phyloP scores from a whole-genome alignment of 2,329 filamentous ascomycete species.

The Corynespora cassiicola region DNA sequence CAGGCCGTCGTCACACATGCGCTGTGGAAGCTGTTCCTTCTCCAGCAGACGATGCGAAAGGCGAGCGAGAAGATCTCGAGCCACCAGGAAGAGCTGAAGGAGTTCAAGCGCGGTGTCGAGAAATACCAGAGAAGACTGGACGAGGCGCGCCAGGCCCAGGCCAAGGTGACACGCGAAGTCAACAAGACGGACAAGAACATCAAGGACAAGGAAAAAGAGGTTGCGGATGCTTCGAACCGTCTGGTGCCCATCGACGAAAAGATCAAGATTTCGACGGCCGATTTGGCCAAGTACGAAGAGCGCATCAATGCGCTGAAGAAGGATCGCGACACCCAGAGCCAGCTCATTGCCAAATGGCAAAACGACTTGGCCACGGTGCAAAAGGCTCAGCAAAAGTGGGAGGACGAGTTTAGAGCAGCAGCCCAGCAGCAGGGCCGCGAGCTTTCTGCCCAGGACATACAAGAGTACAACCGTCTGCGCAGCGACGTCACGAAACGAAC shows the following conservation, averaged over 20 bases:
- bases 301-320: constrained; percentile 75
- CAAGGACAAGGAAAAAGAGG: constrained; percentile 81
- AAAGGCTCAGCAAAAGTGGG: constrained; percentile 87
- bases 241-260: constrained; percentile 93
- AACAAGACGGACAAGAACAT: constrained; percentile 84
- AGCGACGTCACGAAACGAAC: constrained; percentile 85
- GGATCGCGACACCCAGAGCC: constrained; percentile 75
- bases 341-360: constrained; percentile 73
- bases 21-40: constrained; percentile 95
- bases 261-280: constrained; percentile 74
- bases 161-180: constrained; percentile 76
- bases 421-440: constrained; percentile 87
- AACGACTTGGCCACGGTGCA: constrained; percentile 85
- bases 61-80: constrained; percentile 89
- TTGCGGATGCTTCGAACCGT: constrained; percentile 84
- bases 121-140: constrained; percentile 83
- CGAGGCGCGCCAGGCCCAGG: constrained; percentile 82
- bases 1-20: constrained; percentile 91
- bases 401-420: constrained; percentile 83
- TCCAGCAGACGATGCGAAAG: constrained; percentile 90
- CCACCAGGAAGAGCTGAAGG: constrained; percentile 93
- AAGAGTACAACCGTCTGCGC: constrained; percentile 85
- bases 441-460: constrained; percentile 83
- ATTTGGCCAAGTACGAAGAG: constrained; percentile 71
- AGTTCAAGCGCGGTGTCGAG: constrained; percentile 86